Evolutionary conservation across 2,329 filamentous ascomycete genomes (phyloP).

Genomic region (Aaosphaeria pasadenensis): DNA sequence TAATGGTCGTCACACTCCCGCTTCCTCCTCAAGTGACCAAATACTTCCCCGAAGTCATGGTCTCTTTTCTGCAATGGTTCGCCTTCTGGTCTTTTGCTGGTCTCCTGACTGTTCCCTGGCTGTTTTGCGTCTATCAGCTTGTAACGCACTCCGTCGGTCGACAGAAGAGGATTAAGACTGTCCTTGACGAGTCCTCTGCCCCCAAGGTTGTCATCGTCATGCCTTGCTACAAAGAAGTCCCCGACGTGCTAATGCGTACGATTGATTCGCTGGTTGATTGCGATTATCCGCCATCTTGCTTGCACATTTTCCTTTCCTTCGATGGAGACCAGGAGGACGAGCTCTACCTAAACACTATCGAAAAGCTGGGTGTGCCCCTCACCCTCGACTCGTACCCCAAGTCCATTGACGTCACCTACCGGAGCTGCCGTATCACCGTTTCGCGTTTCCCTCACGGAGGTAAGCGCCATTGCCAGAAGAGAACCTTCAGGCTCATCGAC

Average conservation of each 20-base stretch:
- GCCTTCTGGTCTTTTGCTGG: slow-evolving; percentile 91
- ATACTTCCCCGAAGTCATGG: slow-evolving; percentile 68
- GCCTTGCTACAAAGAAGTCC: slow-evolving; percentile 93
- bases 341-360: slow-evolving; percentile 80
- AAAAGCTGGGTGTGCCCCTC: slow-evolving; percentile 77
- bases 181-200: slow-evolving; percentile 78
- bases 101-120: slow-evolving; percentile 83
- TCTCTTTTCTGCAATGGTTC: slow-evolving; percentile 81
- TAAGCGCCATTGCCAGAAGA: slow-evolving; percentile 90
- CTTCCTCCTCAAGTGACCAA: slow-evolving; percentile 69
- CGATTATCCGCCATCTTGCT: slow-evolving; percentile 87
- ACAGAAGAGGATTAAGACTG: slow-evolving; percentile 75
- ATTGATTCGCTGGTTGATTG: slow-evolving; percentile 90
- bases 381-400: slow-evolving; percentile 76
- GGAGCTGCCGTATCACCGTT: slow-evolving; percentile 78
- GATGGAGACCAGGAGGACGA: slow-evolving; percentile 89
- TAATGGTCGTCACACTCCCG: slow-evolving; percentile 91
- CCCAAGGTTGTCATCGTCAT: slow-evolving; percentile 96
- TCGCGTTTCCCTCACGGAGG: slow-evolving; percentile 92
- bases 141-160: slow-evolving; percentile 84
- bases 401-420: slow-evolving; percentile 87
- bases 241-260: slow-evolving; percentile 77
- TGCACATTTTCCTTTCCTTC: slow-evolving; percentile 94
- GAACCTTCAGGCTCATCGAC: slow-evolving; percentile 89
- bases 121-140: slow-evolving; percentile 88